These are phyloP conservation scores for Rutstroemia sp. DNA, from an alignment of 2,329 filamentous ascomycete genomes.

Conservation along the genomic window DNA sequence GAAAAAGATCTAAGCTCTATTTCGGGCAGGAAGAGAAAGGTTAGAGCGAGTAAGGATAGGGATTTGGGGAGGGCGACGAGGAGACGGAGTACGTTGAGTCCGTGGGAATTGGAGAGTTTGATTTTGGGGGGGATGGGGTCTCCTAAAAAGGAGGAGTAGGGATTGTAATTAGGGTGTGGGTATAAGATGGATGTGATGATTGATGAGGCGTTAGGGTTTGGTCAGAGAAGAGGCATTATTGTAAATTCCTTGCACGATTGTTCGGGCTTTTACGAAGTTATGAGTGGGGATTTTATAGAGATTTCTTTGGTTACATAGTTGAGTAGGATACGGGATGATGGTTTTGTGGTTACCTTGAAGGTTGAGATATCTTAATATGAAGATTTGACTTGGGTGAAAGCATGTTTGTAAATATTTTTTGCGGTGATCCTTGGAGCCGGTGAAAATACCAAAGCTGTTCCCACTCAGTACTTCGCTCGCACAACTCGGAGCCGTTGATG, in stretches of 20 bases:
- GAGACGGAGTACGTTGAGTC: slow-evolving; percentile 66
- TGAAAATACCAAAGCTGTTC: too few species aligned
- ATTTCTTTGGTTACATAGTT: neutral
- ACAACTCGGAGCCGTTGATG: slow-evolving; percentile 64
- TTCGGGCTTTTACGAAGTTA: slow-evolving; percentile 2
- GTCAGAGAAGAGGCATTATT: neutral
- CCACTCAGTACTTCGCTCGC: slow-evolving; percentile 46
- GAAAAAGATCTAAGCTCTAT: slow-evolving; percentile 8
- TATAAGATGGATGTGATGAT: neutral
- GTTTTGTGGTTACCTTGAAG: too few species aligned
- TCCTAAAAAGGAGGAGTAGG: slow-evolving; percentile 2
- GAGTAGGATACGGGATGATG: too few species aligned
- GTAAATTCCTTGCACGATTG: neutral
- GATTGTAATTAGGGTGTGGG: neutral
- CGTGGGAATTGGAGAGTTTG: slow-evolving; percentile 64
- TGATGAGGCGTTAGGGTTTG: neutral
- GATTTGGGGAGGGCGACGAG: slow-evolving; percentile 43
- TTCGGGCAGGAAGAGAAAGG: slow-evolving; percentile 34
- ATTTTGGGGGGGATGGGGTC: slow-evolving; percentile 36
- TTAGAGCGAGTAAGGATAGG: slow-evolving; percentile 27
- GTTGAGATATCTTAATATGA: too few species aligned
- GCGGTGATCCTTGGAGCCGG: too few species aligned
- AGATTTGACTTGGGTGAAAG: too few species aligned
- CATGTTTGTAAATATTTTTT: too few species aligned
- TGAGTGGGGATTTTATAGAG: slow-evolving; percentile 3